Conservation (phyloP, 805 yeast genomes). For the Candida loeiensis region DNA sequence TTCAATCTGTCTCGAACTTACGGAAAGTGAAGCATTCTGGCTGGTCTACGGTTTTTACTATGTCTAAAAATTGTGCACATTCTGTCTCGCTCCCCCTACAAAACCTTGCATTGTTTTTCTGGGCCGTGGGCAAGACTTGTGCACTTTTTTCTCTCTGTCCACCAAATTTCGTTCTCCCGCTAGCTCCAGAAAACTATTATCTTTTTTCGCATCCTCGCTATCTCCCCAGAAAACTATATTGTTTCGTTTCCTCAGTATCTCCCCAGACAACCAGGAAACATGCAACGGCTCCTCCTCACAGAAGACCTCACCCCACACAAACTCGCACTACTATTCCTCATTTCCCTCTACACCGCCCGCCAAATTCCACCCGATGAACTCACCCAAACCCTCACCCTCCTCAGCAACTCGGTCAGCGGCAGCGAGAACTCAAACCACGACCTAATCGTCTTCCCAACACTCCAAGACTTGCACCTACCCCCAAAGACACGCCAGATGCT, state of each 20-base stretch:
- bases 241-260: not conserved
- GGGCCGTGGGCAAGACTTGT: no score
- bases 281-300: slow-evolving; percentile 21
- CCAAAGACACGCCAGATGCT: slow-evolving; percentile 27
- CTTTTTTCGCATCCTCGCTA: no score
- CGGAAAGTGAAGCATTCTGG: no score
- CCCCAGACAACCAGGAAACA: no score
- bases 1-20: no score
- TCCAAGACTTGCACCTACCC: slow-evolving; percentile 25
- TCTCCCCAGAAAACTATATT: not conserved
- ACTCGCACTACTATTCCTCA: slow-evolving; percentile 46
- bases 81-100: no score
- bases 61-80: no score
- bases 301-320: slow-evolving; percentile 53
- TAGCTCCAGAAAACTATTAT: no score
- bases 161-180: no score
- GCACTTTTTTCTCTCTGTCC: no score
- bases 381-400: slow-evolving; percentile 14
- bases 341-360: slow-evolving; percentile 36
- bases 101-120: no score
- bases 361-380: slow-evolving; percentile 20
- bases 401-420: slow-evolving; percentile 41
- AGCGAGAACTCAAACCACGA: slow-evolving; percentile 19
- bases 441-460: slow-evolving; percentile 28
- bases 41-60: no score